Conservation (phyloP, 108 stramenopile species). For the Cyclotella sp. region DNA sequence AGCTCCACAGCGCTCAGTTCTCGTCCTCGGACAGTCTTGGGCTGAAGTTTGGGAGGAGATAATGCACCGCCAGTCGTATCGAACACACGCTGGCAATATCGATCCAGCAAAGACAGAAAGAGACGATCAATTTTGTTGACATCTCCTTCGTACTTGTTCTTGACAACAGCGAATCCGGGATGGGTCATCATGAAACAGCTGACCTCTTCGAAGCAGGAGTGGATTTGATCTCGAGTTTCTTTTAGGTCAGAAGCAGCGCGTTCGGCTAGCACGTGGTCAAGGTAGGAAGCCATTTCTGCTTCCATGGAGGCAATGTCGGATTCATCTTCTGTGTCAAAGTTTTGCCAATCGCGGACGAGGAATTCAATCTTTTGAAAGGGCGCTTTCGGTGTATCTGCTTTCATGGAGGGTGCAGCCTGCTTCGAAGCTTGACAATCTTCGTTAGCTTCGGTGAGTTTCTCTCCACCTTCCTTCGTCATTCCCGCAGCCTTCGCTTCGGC, state of each 20-base stretch:
- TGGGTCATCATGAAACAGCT: slow-evolving; percentile 94
- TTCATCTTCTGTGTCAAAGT: slow-evolving; percentile 85
- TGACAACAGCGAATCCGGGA: slow-evolving; percentile 94
- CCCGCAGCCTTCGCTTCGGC: slow-evolving; percentile 51
- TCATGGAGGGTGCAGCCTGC: slow-evolving; percentile 9
- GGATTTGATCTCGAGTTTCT: slow-evolving; percentile 94
- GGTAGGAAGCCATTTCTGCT: slow-evolving; percentile 87
- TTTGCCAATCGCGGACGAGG: slow-evolving; percentile 98
- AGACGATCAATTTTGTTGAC: slow-evolving; percentile 78
- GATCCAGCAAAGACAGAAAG: slow-evolving; percentile 88
- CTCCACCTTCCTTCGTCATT: too few relatives aligned
- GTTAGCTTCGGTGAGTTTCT: too few relatives aligned
- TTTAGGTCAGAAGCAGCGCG: slow-evolving; percentile 90
- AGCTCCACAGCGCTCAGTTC: slow-evolving; percentile 93
- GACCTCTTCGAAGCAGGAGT: slow-evolving; percentile 90
- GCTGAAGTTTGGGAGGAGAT: slow-evolving; percentile 50
- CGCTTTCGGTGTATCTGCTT: slow-evolving; percentile 36
- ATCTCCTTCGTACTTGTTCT: slow-evolving; percentile 93
- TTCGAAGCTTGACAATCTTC: neutral
- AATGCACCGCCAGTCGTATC: slow-evolving; percentile 36
- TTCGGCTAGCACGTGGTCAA: slow-evolving; percentile 80
- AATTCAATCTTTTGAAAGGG: slow-evolving; percentile 98
- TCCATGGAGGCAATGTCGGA: slow-evolving; percentile 81
- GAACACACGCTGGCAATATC: slow-evolving; percentile 92
- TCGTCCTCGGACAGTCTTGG: slow-evolving; percentile 90